A percentile compares a stretch with the other conserved stretches of the same genome.
These are phyloP conservation scores for Trichoderma sp. DNA, from an alignment of 2,329 filamentous ascomycete species.

Conservation along the genomic window DNA sequence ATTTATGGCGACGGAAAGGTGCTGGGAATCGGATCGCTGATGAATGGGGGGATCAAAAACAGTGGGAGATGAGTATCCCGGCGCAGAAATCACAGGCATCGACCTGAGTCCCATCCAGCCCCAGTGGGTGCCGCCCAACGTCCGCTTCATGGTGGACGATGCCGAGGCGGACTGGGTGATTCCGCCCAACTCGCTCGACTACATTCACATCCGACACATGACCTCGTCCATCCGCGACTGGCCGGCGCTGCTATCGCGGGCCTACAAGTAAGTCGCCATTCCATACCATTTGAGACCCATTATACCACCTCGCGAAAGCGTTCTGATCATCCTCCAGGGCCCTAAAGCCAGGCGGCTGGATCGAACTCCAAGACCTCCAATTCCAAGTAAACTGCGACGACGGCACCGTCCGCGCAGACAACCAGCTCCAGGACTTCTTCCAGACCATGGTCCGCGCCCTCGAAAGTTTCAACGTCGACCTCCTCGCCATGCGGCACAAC, in stretches of 20 bases:
- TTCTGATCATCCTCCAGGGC: slow-evolving; percentile 17
- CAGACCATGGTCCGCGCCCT: slow-evolving; percentile 37
- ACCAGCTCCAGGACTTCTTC: slow-evolving; percentile 38
- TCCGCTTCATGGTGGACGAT: slow-evolving; percentile 45
- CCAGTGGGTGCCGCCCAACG: slow-evolving; percentile 41
- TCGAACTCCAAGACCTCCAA: slow-evolving; percentile 46
- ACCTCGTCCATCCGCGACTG: slow-evolving; percentile 39
- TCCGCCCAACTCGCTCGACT: slow-evolving; percentile 37
- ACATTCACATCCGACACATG: slow-evolving; percentile 40
- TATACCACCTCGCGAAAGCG: too few relatives aligned
- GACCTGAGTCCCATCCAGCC: slow-evolving; percentile 46
- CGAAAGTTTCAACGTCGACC: slow-evolving; percentile 38
- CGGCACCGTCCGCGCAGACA: slow-evolving; percentile 34
- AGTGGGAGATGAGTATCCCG: slow-evolving; percentile 45
- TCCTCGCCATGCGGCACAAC: slow-evolving; percentile 38
- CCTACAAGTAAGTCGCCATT: not conserved
- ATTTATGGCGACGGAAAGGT: not conserved
- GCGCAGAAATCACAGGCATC: slow-evolving; percentile 44
- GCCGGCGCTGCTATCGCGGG: slow-evolving; percentile 28
- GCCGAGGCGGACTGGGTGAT: slow-evolving; percentile 49
- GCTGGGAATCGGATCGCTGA: not conserved
- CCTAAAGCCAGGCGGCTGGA: slow-evolving; percentile 50
- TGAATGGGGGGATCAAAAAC: too few relatives aligned
- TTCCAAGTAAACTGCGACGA: slow-evolving; percentile 39
- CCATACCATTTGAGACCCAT: too few relatives aligned